These are phyloP conservation scores for Alternaria arborescens DNA, from an alignment of 2,329 filamentous ascomycete genomes.

Conservation along the genomic window DNA sequence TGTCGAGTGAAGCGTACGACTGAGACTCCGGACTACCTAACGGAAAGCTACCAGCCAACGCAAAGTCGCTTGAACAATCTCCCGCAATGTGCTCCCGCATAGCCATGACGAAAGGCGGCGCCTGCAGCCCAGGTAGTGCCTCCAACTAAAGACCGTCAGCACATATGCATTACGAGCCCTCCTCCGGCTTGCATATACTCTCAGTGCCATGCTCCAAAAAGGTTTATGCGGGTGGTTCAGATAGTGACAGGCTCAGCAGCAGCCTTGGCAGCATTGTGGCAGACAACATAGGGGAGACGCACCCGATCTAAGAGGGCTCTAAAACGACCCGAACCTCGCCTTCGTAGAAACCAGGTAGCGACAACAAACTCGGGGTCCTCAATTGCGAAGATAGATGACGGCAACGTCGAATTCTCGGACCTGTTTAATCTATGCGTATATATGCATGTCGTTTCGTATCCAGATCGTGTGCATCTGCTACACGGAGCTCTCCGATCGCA, in stretches of 20 bases:
- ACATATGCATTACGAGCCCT: too few relatives aligned
- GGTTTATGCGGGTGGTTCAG: too few relatives aligned
- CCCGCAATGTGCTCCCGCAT: conserved; percentile 22
- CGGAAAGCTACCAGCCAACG: conserved; percentile 32
- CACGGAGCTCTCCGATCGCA: conserved; percentile 32
- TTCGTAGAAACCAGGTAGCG: conserved; percentile 30
- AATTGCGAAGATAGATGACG: conserved; percentile 15
- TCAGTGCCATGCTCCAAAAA: too few relatives aligned
- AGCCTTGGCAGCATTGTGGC: neutral
- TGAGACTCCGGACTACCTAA: conserved; percentile 25
- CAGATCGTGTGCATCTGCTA: conserved; percentile 26
- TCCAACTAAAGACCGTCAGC: too few relatives aligned
- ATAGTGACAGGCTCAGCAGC: neutral
- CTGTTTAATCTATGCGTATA: conserved; percentile 24
- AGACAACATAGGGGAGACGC: neutral
- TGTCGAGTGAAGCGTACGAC: conserved; percentile 21
- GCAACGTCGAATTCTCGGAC: neutral
- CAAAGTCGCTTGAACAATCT: conserved; percentile 25
- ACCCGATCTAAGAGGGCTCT: conserved; percentile 17
- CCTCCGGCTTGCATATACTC: too few relatives aligned
- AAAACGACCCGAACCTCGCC: conserved; percentile 26
- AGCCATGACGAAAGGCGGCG: conserved; percentile 12
- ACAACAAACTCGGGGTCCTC: conserved; percentile 29
- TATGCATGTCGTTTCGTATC: conserved; percentile 18
- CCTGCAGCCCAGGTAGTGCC: too few relatives aligned